Base-by-base conservation (phyloP, 257 asterid genomes). In the Solanum virginianum region DNA sequence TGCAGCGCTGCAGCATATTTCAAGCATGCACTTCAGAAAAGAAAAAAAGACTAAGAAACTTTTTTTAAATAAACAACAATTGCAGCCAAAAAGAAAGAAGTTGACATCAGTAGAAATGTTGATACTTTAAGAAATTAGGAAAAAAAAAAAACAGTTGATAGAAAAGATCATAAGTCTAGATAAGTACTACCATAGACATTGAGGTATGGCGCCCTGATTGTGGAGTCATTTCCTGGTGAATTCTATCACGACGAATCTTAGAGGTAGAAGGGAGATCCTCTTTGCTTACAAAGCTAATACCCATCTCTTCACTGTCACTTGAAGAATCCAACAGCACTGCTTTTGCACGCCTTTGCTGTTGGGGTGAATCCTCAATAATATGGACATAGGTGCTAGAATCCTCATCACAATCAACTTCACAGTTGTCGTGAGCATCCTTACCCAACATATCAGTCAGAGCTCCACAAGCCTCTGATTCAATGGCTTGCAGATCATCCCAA, bases 391-490 rank as follows among this genome's bases (percentile, higher is more conserved):
- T 87, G 53, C 79, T 83, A 45, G 84, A 39, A 80, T 72, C 83
- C 63, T 85, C 86, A 68, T 81, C 66, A 86, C 51, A 70, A n/a
- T 84, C 88, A 63, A 84, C 84, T 70, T 81, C 91, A 87, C 81
- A 69, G 26, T 89, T 85, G 60, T 84, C 87, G 79, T 54, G 85
- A 63, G 74, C 87, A 89, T 91, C 91, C 89, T 93, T 88, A 51
- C 91, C 92, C 85, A 95, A 92, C 71, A 94, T 91, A 75, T 95
- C 95, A 54, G 90, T 83, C 90, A 96, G 87, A 85, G 93, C 89
- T 85, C 98, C 94, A 55, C 98, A 95, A 82, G 97, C 97, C 91
- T 95, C 97, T 32, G 97, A 88, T 84, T 95, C 99, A 93, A 94
- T 88, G 83, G 94, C 94, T 88, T 92, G 93, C 85, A 91, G 88